Evolutionary conservation across 306 rosid species (phyloP).

Genomic region (Trifolium subterraneum): DNA sequence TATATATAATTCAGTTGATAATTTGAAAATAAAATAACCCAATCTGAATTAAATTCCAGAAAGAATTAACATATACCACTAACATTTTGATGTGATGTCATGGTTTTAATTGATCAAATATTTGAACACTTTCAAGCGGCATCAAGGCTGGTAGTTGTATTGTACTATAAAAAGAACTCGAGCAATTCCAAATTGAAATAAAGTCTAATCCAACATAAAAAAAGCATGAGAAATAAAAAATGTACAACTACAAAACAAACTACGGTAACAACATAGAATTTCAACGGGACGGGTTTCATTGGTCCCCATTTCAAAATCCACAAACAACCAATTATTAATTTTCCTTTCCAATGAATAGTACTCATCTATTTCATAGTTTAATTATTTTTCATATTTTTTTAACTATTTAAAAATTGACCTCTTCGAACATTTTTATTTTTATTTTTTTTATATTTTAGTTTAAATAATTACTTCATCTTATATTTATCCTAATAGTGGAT

Average conservation of each 20-base stretch:
- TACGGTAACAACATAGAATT: slow-evolving; percentile 29
- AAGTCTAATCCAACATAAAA: neutral
- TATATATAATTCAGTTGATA: no score
- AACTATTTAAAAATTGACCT: no score
- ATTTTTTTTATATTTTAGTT: no score
- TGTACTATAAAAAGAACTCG: neutral
- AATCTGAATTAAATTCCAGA: no score
- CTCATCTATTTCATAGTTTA: no score
- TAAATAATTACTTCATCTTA: no score
- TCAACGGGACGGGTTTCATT: slow-evolving; percentile 45
- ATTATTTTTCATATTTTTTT: no score
- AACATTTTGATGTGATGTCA: neutral
- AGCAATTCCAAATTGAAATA: slow-evolving; percentile 21
- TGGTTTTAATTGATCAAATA: neutral
- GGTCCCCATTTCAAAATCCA: slow-evolving; percentile 43
- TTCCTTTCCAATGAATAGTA: slow-evolving; percentile 6
- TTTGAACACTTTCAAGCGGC: neutral
- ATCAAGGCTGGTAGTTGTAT: neutral
- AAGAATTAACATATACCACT: no score
- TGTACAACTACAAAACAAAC: slow-evolving; percentile 40
- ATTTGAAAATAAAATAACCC: no score
- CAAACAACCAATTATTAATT: slow-evolving; percentile 30
- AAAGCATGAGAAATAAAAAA: neutral
- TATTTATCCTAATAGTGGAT: no score
- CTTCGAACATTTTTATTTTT: no score